Evolutionary conservation across 495 filamentous ascomycete species (phyloP), one percentile per base, ranked within the genome.

Genomic region (Bathelium albidoporum): DNA sequence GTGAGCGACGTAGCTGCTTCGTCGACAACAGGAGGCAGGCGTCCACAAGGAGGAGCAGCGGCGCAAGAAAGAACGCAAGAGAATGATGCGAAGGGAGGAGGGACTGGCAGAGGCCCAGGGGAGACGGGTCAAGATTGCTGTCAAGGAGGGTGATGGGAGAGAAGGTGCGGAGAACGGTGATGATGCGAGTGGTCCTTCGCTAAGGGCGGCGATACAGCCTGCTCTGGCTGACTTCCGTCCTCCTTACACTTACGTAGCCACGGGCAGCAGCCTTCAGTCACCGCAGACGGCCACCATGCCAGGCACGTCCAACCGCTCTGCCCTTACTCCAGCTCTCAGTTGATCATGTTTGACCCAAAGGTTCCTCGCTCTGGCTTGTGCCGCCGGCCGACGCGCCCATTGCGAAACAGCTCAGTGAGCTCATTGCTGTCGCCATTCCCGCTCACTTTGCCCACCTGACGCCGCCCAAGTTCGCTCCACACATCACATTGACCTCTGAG

Each of bases 301-400:
- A 55, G 44, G 44, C 44, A 49, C 44, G 44, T 49, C 10, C n/a
- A 20, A n/a, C 44, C 44, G 22, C 10, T 12, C 18, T 20, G 44
- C 44, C 16, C 16, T 49, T 49, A 20, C 24, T 20, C 49, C 22
- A 55, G 12, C 22, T 24, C 5, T 7, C 11, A n/a, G 29, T 55
- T 55, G 49, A 55, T 55, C 49, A 55, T 29, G 49, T 24, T 55
- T 29, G 20, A 26, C 7, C 29, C 53, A 59, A n/a, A 59, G 70
- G 69, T 41, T 73, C 69, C 10, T 75, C 73, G 7, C 69, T 75
- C 44, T 75, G 73, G 73, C 68, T 75, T 10, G 59, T 75, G 34
- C 73, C 73, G 14, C 72, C 69, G 7, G n/a, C 49, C 11, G 14
- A 44, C 14, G 66, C 67, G 16, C 63, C 68, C 18, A 63, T 75